phyloP scores from a whole-genome alignment of 2,329 filamentous ascomycete species.

The Dissoconium aciculare region DNA sequence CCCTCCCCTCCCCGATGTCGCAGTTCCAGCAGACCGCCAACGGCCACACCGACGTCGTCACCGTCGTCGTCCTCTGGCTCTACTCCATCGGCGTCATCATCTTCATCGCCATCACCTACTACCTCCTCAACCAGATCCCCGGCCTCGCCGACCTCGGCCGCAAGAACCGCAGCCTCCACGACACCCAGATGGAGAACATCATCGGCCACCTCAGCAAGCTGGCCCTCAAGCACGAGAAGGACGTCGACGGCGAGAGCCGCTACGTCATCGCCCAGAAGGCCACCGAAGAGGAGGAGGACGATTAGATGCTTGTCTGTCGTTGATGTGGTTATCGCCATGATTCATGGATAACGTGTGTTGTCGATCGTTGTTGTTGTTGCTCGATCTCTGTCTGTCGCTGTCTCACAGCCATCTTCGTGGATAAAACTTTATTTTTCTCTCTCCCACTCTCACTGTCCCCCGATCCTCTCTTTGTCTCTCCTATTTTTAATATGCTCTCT shows the following conservation, averaged over 20 bases:
- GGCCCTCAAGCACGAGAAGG: conserved; percentile 43
- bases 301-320: conserved; percentile 23
- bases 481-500: no score
- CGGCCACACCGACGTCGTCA: conserved; percentile 47
- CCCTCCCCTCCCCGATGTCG: conserved; percentile 29
- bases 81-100: conserved; percentile 53
- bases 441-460: no score
- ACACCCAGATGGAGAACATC: conserved; percentile 52
- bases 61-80: conserved; percentile 49
- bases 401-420: no score
- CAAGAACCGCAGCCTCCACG: conserved; percentile 45
- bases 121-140: conserved; percentile 43
- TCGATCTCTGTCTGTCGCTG: no score
- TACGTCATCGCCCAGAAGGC: conserved; percentile 33
- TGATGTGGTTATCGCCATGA: not conserved
- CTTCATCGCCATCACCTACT: conserved; percentile 51
- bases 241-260: conserved; percentile 31
- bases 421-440: no score
- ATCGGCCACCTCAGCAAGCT: conserved; percentile 50
- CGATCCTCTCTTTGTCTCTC: no score
- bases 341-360: no score
- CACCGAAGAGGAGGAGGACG: conserved; percentile 34
- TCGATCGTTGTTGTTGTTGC: no score
- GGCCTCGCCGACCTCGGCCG: conserved; percentile 49
- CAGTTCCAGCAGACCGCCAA: conserved; percentile 20